A percentile compares a stretch with the other conserved stretches of the same genome.
Evolutionary conservation across 2,329 filamentous ascomycete species (phyloP).

Genomic region (Ceratocystis papillata): DNA sequence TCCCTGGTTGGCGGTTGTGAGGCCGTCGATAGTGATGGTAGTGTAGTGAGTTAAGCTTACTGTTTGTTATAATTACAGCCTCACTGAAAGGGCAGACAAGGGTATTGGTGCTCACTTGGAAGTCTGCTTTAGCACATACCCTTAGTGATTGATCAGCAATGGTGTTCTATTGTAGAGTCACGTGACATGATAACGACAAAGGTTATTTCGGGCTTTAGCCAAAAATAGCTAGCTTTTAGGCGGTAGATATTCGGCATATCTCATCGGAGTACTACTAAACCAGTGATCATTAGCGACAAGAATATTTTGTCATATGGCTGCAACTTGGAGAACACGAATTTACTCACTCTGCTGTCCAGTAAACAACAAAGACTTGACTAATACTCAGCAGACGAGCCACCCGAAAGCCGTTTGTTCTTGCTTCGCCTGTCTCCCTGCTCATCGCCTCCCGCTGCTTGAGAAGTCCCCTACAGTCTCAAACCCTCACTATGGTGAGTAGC

Average conservation of each 20-base stretch:
- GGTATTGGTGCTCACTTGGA: neutral
- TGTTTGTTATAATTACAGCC: neutral
- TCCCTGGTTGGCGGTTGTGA: neutral
- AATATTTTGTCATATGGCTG: constrained; percentile 9
- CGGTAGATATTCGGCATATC: neutral
- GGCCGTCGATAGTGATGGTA: constrained; percentile 1
- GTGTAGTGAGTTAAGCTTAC: constrained; percentile 6
- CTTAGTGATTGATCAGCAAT: neutral
- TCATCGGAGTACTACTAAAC: neutral
- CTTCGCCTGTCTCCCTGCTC: neutral
- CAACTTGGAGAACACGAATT: neutral
- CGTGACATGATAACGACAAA: too few relatives aligned
- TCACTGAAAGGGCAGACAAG: neutral
- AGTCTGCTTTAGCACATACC: too few relatives aligned
- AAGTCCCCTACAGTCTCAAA: neutral
- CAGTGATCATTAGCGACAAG: constrained; percentile 4
- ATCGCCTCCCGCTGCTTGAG: neutral
- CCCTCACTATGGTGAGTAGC: constrained; percentile 20
- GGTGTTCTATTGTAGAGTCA: neutral
- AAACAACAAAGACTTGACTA: neutral
- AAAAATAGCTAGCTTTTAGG: neutral
- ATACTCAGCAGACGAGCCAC: neutral
- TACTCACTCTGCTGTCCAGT: neutral
- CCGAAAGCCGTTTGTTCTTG: neutral
- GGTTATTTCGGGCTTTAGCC: neutral